Percentiles rank a stretch among this genome's conserved stretches.
Conservation (phyloP, 1,284 basidiomycete genomes). For the Pseudozyma hubeiensis region DNA sequence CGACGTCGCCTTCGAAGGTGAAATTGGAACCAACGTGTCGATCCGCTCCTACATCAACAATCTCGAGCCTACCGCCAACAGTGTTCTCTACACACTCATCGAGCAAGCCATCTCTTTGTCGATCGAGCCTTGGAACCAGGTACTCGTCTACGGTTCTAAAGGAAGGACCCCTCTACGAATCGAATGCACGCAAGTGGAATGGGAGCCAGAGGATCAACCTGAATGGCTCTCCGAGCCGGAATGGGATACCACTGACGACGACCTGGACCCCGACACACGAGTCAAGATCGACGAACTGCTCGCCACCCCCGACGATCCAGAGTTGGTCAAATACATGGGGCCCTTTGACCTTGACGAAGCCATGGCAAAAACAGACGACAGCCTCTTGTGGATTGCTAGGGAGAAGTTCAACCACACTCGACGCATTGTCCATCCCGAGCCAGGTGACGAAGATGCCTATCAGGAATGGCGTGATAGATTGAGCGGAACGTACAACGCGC, state of each 20-base stretch:
- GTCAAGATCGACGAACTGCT: neutral
- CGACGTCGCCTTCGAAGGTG: too few species aligned
- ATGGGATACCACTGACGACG: neutral
- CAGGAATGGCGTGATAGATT: neutral
- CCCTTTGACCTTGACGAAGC: neutral
- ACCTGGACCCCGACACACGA: too few species aligned
- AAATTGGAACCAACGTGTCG: neutral
- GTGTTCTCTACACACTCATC: neutral
- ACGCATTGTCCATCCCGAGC: neutral
- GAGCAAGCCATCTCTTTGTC: neutral
- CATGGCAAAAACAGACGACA: neutral
- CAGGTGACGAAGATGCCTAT: neutral
- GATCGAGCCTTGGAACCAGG: neutral
- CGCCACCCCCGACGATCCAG: neutral
- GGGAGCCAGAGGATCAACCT: neutral
- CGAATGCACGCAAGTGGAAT: neutral
- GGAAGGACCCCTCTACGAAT: neutral
- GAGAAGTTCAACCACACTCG: neutral
- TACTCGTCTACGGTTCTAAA: neutral
- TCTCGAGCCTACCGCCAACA: neutral
- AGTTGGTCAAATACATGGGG: neutral
- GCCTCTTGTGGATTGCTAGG: neutral
- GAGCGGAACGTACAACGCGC: too few species aligned
- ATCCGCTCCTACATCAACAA: constrained; percentile 3
- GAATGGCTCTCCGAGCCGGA: neutral